phyloP scores from a whole-genome alignment of 2,329 filamentous ascomycete species.

The Phyllosticta citriasiana region DNA sequence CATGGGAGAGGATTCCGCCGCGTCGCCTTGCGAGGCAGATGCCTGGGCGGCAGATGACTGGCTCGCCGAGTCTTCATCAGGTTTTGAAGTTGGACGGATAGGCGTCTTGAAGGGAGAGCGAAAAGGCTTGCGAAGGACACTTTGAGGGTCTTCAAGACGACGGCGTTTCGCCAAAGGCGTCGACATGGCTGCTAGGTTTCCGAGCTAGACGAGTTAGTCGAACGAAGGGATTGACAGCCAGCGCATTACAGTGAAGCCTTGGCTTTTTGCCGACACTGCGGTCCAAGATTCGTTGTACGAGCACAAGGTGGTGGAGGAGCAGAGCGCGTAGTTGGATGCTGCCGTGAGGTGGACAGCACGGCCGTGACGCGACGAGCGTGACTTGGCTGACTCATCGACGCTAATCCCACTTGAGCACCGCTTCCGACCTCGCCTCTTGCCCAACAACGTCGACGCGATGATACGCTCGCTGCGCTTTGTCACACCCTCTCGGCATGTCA shows the following conservation, averaged over 20 bases:
- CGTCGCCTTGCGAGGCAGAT: not conserved
- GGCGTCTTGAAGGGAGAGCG: conserved; percentile 54
- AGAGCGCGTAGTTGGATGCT: not conserved
- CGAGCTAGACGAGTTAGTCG: conserved; percentile 1
- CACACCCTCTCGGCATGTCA: not conserved
- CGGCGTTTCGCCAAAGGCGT: conserved; percentile 52
- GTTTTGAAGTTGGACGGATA: not conserved
- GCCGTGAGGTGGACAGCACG: not conserved
- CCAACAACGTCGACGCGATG: not conserved
- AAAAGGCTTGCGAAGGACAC: conserved; percentile 59
- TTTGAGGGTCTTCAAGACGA: conserved; percentile 47
- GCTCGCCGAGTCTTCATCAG: not conserved
- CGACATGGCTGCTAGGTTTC: conserved; percentile 27
- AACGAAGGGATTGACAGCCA: not conserved
- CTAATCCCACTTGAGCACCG: not conserved
- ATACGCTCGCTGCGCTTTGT: not conserved
- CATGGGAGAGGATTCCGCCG: not conserved
- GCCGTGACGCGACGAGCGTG: not conserved
- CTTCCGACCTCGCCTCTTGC: not conserved
- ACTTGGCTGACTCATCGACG: not conserved
- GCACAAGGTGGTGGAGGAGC: not conserved
- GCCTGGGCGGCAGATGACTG: not conserved
- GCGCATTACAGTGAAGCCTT: not conserved
- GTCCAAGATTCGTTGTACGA: not conserved
- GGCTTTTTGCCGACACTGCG: not conserved